These are phyloP conservation scores for Euphrasia confusa DNA, from an alignment of 257 asterid genomes.

Conservation along the genomic window DNA sequence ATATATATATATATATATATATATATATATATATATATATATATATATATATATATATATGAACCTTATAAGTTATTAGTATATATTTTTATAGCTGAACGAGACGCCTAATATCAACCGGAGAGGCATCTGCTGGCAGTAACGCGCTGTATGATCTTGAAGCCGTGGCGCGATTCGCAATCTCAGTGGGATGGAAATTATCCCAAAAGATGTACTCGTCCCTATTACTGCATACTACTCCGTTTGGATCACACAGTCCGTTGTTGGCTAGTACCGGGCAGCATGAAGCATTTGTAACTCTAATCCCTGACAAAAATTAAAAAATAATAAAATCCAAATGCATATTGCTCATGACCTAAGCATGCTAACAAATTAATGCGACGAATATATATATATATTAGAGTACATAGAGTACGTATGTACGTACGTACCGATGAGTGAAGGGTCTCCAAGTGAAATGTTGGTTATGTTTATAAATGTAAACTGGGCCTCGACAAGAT, in stretches of 20 bases:
- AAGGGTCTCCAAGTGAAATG: conserved; percentile 30
- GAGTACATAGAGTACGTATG: not conserved
- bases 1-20: no score
- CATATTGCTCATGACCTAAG: no score
- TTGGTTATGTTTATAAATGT: conserved; percentile 38
- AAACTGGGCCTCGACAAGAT: conserved; percentile 32
- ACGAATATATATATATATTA: no score
- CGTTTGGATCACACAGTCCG: conserved; percentile 26
- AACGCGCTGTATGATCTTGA: not conserved
- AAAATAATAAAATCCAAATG: no score
- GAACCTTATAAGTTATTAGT: no score
- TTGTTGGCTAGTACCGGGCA: conserved; percentile 18
- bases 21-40: no score
- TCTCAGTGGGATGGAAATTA: not conserved
- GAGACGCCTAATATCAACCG: not conserved
- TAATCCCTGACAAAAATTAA: conserved; percentile 15
- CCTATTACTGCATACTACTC: conserved; percentile 31
- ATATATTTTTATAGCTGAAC: no score
- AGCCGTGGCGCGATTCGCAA: not conserved
- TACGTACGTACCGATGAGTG: conserved; percentile 27
- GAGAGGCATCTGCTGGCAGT: not conserved
- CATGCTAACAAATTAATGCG: no score
- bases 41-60: no score
- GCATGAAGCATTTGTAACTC: conserved; percentile 29
- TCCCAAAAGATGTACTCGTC: conserved; percentile 28